Evolutionary conservation across 768 basidiomycete species (phyloP), one percentile per base, ranked within the genome.

Genomic region (Leccinum variicolor): DNA sequence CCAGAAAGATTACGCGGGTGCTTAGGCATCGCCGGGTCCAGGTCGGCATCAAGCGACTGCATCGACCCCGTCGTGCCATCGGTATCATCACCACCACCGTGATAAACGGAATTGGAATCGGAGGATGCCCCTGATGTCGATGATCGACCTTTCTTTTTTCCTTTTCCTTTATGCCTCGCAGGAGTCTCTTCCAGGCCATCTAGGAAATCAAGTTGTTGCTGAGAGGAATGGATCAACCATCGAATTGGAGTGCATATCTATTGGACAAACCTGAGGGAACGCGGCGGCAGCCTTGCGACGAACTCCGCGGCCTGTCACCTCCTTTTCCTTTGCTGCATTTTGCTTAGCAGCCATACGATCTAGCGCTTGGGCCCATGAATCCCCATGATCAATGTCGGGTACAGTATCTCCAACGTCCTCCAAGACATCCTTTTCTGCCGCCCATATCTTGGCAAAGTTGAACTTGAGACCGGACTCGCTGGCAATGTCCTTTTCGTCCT

Each of bases 371-470:
- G 87, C 81, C 94, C 92, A 95, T n/a, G 92, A 91, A 69, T 92
- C 87, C 29, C 76, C 79, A 54, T 85, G 79, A 48, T 84, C 85
- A 15, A 69, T 60, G 5, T 74, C 76, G 2, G 69, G 69, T 4
- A 77, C 65, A 6, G 75, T 77, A 48, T 89, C 89, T 33, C 74
- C 78, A 21, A 92, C 67, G 15, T 90, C 89, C 67, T 88, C 89
- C 50, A 91, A 71, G 3, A 76, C 66, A 54, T 87, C 87, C 66
- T 89, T 87, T 58, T 89, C 85, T 23, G 89, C 85, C 1, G 88
- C 84, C 95, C 95, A 98, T 45, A 98, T 81, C 70, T 95, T 94
- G 11, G 95, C 94, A 66, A 95, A 96, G 6, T 83, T 83, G 69
- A 98, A 97, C 9, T 83, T 77, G 29, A 85, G 70, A 36, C 78